These are phyloP conservation scores for Hemileccinum rubropunctum DNA, from an alignment of 768 basidiomycete genomes.

Conservation along the genomic window DNA sequence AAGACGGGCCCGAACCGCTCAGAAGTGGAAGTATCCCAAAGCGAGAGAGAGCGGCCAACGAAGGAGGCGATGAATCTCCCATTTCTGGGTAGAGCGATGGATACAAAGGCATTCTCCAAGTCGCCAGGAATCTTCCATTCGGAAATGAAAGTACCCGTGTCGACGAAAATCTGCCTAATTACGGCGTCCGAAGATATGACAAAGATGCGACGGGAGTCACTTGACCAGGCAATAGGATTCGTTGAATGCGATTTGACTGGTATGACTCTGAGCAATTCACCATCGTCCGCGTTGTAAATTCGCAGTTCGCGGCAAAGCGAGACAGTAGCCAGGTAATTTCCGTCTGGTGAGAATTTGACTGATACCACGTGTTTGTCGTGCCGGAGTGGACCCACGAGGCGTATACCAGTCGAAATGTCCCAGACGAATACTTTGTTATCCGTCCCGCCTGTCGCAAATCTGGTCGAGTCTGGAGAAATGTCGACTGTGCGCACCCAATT, in stretches of 20 bases:
- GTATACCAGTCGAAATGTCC: conserved; percentile 6
- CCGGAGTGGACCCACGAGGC: conserved; percentile 9
- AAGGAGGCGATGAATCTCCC: conserved; percentile 5
- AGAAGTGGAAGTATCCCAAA: conserved; percentile 15
- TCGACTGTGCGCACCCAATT: background rate
- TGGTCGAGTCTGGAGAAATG: conserved; percentile 7
- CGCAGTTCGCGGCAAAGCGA: conserved; percentile 4
- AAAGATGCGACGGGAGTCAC: conserved; percentile 4
- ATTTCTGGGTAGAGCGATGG: conserved; percentile 1
- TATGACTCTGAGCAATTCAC: background rate
- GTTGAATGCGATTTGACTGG: conserved; percentile 1
- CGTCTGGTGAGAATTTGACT: conserved; percentile 12
- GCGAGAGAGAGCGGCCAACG: conserved; percentile 1
- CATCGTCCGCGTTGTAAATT: conserved; percentile 7
- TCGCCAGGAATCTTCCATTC: conserved; percentile 1
- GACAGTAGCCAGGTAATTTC: background rate
- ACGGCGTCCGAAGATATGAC: background rate
- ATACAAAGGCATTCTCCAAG: conserved; percentile 2
- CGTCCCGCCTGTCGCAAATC: conserved; percentile 4
- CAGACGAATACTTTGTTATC: conserved; percentile 8
- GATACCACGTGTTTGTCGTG: conserved; percentile 6
- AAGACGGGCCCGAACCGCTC: conserved; percentile 8
- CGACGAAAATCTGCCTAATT: conserved; percentile 1
- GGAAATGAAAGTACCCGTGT: conserved; percentile 6
- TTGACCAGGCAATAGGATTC: conserved; percentile 5